These are phyloP conservation scores for Didymosphaeria variabile DNA, from an alignment of 2,329 filamentous ascomycete genomes.

Conservation along the genomic window DNA sequence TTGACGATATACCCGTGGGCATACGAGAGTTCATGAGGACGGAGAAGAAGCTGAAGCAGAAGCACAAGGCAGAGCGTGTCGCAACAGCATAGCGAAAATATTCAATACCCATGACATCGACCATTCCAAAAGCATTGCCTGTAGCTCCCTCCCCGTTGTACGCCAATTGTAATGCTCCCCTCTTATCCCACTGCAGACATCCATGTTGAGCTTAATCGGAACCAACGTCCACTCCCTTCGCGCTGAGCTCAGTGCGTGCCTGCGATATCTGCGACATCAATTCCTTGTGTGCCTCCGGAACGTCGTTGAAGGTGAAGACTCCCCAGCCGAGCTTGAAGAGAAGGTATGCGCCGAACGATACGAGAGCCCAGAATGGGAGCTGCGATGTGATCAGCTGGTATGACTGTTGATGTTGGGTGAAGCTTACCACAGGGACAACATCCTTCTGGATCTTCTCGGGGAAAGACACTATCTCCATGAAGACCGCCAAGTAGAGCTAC, in stretches of 20 bases:
- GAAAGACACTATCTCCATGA: conserved; percentile 82
- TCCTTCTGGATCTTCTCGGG: conserved; percentile 80
- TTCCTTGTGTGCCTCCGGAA: conserved; percentile 88
- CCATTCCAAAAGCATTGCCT: background rate
- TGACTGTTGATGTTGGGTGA: background rate
- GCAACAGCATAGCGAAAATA: conserved; percentile 26
- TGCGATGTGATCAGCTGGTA: conserved; percentile 49
- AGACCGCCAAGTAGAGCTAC: conserved; percentile 88
- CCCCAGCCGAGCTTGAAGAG: conserved; percentile 92
- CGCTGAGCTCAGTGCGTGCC: conserved; percentile 77
- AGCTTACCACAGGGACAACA: conserved; percentile 86
- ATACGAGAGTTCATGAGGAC: conserved; percentile 98
- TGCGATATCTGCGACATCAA: conserved; percentile 84
- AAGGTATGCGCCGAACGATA: conserved; percentile 90
- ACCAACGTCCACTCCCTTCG: conserved; percentile 81
- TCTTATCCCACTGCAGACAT: conserved; percentile 17
- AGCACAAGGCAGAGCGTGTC: conserved; percentile 68
- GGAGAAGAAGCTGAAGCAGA: conserved; percentile 87
- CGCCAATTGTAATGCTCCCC: conserved; percentile 7
- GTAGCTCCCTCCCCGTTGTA: conserved; percentile 9
- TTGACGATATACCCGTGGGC: conserved; percentile 84
- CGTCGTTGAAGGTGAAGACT: conserved; percentile 96
- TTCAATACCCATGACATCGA: conserved; percentile 24
- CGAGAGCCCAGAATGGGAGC: conserved; percentile 92
- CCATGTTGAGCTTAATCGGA: conserved; percentile 50